phyloP scores from a whole-genome alignment of 129 eudicot genomes.

The Scalesia atractyloides region DNA sequence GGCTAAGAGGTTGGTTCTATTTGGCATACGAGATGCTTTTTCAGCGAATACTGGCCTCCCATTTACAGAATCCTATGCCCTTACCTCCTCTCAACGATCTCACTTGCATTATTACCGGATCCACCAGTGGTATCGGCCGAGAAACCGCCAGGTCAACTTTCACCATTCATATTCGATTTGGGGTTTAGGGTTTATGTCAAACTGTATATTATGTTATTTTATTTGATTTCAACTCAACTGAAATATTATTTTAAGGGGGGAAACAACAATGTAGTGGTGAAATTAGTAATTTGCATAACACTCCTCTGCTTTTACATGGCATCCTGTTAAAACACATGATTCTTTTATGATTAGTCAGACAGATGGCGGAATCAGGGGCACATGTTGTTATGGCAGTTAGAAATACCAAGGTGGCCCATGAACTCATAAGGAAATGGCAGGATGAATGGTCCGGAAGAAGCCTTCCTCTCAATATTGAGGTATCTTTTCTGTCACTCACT shows the following conservation, averaged over 20 bases:
- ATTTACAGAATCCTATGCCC: constrained; percentile 75
- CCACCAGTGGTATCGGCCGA: constrained; percentile 88
- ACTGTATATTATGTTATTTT: not conserved
- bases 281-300: not conserved
- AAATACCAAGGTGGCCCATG: constrained; percentile 71
- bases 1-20: constrained; percentile 75
- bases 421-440: constrained; percentile 77
- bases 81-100: constrained; percentile 68
- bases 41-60: constrained; percentile 76
- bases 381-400: constrained; percentile 97
- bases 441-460: constrained; percentile 81
- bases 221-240: not conserved
- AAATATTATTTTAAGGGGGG: not conserved
- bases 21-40: constrained; percentile 71
- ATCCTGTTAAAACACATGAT: not conserved
- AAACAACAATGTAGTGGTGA: not conserved
- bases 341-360: constrained; percentile 43
- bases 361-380: constrained; percentile 89
- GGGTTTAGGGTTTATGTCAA: constrained; percentile 8
- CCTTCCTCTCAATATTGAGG: constrained; percentile 90
- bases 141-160: constrained; percentile 71
- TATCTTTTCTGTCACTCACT: constrained; percentile 26
- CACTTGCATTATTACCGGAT: constrained; percentile 82
- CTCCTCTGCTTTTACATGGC: not conserved
- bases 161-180: constrained; percentile 13